Base-by-base conservation (phyloP, 495 filamentous ascomycete species). In the Paragyromitra xinjiangensis region DNA sequence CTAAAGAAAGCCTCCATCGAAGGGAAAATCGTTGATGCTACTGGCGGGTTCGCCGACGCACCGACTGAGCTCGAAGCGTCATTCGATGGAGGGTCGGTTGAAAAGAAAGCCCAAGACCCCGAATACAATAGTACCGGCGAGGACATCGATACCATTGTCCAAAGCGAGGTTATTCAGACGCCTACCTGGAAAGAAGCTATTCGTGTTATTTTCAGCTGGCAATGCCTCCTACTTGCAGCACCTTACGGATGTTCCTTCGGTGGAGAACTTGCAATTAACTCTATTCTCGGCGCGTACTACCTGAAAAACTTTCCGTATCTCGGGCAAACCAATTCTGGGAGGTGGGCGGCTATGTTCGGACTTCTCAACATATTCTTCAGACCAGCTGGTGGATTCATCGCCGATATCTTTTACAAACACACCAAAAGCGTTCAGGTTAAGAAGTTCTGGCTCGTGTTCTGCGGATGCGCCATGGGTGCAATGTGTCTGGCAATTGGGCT, bases 281-380 rank as follows among this genome's bases (percentile, higher is more conserved):
- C 90, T 37, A 89, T 95, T 69, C 89, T 97, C 6, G 90, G 91
- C 63, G 83, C 91, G 3, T 97, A 94, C 87, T 97, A 96, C 84
- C 80, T 87, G 53, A 86, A 90, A 68, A 92, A 94, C 82, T 96
- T 96, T 86, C 89, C 91, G 0, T 62, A 82, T 12, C 90, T 97
- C 61, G 88, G 88, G 5, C 92, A 94, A 83, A 94, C 93, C 8
- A 83, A 86, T 29, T 89, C 91, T 6, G 89, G 92, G 2, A 87
- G 89, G 78, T 96, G 91, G 90, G 92, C 93, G 0, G 92, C 94
- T 68, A 95, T 96, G 90, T 97, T 96, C 82, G 94, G 94, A 9
- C 90, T 97, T 63, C 85, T 97, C 37, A 97, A 97, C 83, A 85
- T 95, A 44, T 83, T 91, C 68, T 92, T 88, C 68, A 88, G 94